Base-by-base conservation (phyloP, 495 filamentous ascomycete genomes). In the Penicillium steckii region DNA sequence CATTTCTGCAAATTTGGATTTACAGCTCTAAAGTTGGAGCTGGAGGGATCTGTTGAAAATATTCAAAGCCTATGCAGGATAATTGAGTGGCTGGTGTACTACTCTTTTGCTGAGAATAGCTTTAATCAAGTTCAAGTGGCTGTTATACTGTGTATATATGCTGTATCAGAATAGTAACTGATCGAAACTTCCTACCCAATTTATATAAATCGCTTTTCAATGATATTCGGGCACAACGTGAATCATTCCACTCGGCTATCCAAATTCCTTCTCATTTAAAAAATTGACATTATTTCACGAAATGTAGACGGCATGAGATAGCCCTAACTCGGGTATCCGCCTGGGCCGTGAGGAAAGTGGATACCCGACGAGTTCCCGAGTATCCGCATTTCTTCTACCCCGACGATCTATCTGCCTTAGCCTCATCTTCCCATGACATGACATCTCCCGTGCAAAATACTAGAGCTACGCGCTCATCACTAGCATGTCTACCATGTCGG, bases 401-500 rank as follows among this genome's bases (percentile, higher is more conserved):
- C 38, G 38, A 41, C 19, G 38, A 41, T 41, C 42, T 27, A 10
- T n/a, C 42, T 24, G 23, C 6, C 12, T 18, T 27, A 26, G 23
- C 41, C 8, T 25, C 12, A 44, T n/a, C 25, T 19, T 25, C 22
- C 8, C 22, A 44, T 23, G 19, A 15, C 42, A 44, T 46, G 44
- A 33, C 44, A 19, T 15, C 44, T 22, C 23, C 26, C 44, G 22
- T 30, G 15, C 44, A 27, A 8, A 48, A 54, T 48, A 18, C 35
- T 19, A 24, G 53, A 26, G 50, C 52, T 40, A 54, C 52, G 24
- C 54, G 60, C 26, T 53, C 54, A 26, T 61, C 63, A 0, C 48
- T 62, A 7, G 59, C 59, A 30, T 65, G 62, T 30, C 23, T 59
- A 30, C 50, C 53, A 8, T 65, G 62, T 42, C 62, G 62, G 44